Evolutionary conservation across 2,329 filamentous ascomycete species (phyloP), one percentile per base, ranked within the genome.

Genomic region (Drechslera avenae): DNA sequence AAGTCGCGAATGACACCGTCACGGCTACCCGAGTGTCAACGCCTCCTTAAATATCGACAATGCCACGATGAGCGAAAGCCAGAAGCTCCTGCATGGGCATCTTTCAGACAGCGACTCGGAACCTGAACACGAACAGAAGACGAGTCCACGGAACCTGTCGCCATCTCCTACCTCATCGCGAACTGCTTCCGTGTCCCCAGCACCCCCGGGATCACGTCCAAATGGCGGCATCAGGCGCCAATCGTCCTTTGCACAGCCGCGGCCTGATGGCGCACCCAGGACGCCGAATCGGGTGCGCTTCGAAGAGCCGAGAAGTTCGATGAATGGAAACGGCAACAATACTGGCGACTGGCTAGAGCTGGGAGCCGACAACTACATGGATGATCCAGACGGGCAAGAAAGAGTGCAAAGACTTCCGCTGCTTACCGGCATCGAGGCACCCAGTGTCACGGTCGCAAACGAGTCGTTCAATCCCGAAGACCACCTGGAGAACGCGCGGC

Each of bases 341-440:
- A 62, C 65, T 31, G 65, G 52, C 12, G 71, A 73, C 36, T 78
- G 75, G 76, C 68, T 85, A 72, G 71, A 73, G 78, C 65, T 82
- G 4, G 81, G 86, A 23, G 83, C 84, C 33, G 84, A 86, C 57
- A 84, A 88, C 64, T 86, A 84, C 61, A 69, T 85, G 65, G 69
- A 79, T 44, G 60, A 60, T 1, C 41, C 50, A 5, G 62, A 62
- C 19, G 70, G 74, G 34, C 64, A 75, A 44, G 73, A 77, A 39
- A 70, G 74, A 46, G 78, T 77, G 18, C 83, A 85, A 60, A 73
- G 80, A 52, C 77, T 83, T 51, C 91, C 91, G 46, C 81, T 96
- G 44, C 80, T 96, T 56, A 94, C 90, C 6, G 85, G 86, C 56
- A 90, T 95, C 57, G 89, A 94, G 73, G 90, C 90, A 0, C 91